phyloP scores from a whole-genome alignment of 2,329 filamentous ascomycete species.

The Fusarium tjaetaba region DNA sequence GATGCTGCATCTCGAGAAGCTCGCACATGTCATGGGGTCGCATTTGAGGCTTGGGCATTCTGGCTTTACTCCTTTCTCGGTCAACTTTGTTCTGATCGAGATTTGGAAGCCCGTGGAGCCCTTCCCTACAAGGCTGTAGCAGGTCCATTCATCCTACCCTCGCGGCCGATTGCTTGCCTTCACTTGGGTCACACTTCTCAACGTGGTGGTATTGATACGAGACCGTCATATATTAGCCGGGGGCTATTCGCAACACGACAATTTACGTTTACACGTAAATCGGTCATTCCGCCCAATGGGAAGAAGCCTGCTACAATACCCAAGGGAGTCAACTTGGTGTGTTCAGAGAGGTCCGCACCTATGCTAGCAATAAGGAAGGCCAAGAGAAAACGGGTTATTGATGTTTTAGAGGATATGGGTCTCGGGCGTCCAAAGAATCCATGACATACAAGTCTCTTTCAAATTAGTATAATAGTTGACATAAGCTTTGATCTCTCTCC shows the following conservation, averaged over 20 bases:
- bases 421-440: neutral
- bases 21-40: slow-evolving; percentile 47
- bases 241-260: slow-evolving; percentile 48
- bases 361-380: slow-evolving; percentile 38
- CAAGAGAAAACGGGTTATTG: slow-evolving; percentile 50
- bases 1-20: slow-evolving; percentile 44
- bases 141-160: slow-evolving; percentile 52
- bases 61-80: slow-evolving; percentile 55
- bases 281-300: neutral
- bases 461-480: neutral
- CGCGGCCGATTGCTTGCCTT: slow-evolving; percentile 51
- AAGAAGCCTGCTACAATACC: slow-evolving; percentile 8
- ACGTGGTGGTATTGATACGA: slow-evolving; percentile 47
- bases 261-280: slow-evolving; percentile 48
- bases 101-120: slow-evolving; percentile 43
- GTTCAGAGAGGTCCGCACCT: slow-evolving; percentile 31
- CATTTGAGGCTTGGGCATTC: slow-evolving; percentile 54
- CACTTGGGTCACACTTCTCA: slow-evolving; percentile 51
- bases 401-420: slow-evolving; percentile 47
- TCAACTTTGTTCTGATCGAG: slow-evolving; percentile 49
- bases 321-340: slow-evolving; percentile 19
- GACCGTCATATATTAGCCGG: slow-evolving; percentile 50
- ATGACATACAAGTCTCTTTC: neutral
- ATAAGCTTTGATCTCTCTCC: neutral
- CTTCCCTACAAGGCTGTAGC: slow-evolving; percentile 44